A percentile compares a stretch with the other conserved stretches of the same genome.
Conservation (phyloP, 441 rosid species). For the Flueggea neowawraea region DNA sequence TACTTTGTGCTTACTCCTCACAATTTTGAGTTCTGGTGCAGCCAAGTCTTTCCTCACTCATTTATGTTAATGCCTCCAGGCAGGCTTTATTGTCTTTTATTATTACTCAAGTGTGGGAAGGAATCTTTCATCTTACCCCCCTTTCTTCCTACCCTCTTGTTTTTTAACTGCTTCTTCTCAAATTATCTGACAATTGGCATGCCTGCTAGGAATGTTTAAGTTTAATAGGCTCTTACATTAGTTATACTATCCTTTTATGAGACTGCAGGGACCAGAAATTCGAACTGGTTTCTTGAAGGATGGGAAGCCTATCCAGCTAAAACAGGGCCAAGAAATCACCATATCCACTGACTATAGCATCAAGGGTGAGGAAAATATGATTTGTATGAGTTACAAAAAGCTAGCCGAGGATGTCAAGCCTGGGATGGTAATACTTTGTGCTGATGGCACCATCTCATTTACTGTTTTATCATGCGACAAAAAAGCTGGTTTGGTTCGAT, state of each 20-base stretch:
- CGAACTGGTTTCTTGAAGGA: slow-evolving; percentile 94
- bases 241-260: background rate
- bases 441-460: slow-evolving; percentile 92
- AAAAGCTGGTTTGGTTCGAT: slow-evolving; percentile 60
- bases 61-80: too few relatives aligned
- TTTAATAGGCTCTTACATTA: too few relatives aligned
- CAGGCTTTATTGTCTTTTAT: too few relatives aligned
- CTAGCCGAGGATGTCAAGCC: slow-evolving; percentile 75
- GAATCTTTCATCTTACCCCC: too few relatives aligned
- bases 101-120: too few relatives aligned
- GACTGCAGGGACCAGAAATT: slow-evolving; percentile 90
- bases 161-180: too few relatives aligned
- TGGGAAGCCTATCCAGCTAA: slow-evolving; percentile 73
- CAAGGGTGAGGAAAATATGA: slow-evolving; percentile 71
- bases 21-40: too few relatives aligned
- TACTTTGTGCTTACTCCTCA: too few relatives aligned
- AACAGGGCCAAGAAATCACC: slow-evolving; percentile 77
- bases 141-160: too few relatives aligned
- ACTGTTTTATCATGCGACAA: slow-evolving; percentile 69
- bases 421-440: slow-evolving; percentile 82
- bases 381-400: slow-evolving; percentile 94
- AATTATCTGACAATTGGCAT: too few relatives aligned
- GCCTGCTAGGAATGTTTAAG: too few relatives aligned
- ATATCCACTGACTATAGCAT: slow-evolving; percentile 73
- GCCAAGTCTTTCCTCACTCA: too few relatives aligned